Conservation (phyloP, 768 basidiomycete genomes). For the Pleurotus citrinopileatus region DNA sequence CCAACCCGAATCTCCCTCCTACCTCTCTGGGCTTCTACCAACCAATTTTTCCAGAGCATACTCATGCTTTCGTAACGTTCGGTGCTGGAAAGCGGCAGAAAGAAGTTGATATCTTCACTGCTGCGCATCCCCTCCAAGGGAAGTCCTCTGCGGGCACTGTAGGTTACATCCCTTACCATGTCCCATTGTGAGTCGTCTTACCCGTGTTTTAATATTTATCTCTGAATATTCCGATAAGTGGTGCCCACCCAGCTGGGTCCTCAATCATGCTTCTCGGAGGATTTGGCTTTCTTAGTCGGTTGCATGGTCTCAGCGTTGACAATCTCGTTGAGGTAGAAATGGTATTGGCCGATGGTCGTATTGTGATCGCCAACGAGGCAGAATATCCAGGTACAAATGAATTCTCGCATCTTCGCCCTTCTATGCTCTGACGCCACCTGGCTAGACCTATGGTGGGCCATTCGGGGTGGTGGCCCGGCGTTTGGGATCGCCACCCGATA, state of each 20-base stretch:
- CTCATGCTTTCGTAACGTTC: slow-evolving; percentile 80
- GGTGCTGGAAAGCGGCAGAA: slow-evolving; percentile 86
- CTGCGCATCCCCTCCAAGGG: slow-evolving; percentile 62
- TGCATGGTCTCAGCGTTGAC: slow-evolving; percentile 86
- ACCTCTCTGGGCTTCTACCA: slow-evolving; percentile 19
- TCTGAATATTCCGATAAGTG: slow-evolving; percentile 34
- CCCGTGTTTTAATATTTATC: slow-evolving; percentile 3
- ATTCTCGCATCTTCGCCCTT: not conserved
- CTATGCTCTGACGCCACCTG: not conserved
- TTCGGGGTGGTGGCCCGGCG: slow-evolving; percentile 80
- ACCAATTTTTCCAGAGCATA: slow-evolving; percentile 47
- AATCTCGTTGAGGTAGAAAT: slow-evolving; percentile 90
- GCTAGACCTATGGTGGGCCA: slow-evolving; percentile 84
- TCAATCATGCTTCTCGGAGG: slow-evolving; percentile 83
- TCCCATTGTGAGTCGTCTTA: slow-evolving; percentile 60
- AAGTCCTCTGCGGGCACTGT: slow-evolving; percentile 46
- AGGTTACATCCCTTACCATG: slow-evolving; percentile 70
- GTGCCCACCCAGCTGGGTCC: slow-evolving; percentile 78
- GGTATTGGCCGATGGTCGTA: slow-evolving; percentile 87
- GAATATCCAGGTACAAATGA: slow-evolving; percentile 56
- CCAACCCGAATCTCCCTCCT: slow-evolving; percentile 28
- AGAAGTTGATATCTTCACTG: slow-evolving; percentile 76
- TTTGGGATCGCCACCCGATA: slow-evolving; percentile 89
- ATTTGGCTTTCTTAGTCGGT: slow-evolving; percentile 82
- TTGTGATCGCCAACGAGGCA: slow-evolving; percentile 71